These are phyloP conservation scores for Trichophaea hybrida DNA, from an alignment of 2,329 filamentous ascomycete species.

Conservation along the genomic window DNA sequence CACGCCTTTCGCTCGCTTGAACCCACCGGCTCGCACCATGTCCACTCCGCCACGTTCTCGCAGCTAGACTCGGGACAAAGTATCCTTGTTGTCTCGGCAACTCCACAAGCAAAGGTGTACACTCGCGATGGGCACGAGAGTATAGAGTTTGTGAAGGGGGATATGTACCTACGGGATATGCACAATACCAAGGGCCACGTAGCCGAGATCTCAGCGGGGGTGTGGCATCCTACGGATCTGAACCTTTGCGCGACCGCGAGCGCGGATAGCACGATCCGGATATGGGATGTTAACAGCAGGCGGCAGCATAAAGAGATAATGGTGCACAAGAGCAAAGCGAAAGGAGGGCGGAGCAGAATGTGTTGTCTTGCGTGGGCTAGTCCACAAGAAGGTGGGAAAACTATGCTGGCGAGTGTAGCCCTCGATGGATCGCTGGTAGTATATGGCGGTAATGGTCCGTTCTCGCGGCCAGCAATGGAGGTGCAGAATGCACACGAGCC, in stretches of 20 bases:
- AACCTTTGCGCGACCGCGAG: conserved; percentile 81
- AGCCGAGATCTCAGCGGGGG: conserved; percentile 74
- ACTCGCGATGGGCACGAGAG: conserved; percentile 75
- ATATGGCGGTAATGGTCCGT: conserved; percentile 83
- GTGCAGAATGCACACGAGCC: conserved; percentile 67
- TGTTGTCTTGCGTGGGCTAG: conserved; percentile 80
- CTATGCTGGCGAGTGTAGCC: conserved; percentile 65
- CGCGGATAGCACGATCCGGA: conserved; percentile 85
- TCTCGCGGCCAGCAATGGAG: conserved; percentile 65
- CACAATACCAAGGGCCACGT: conserved; percentile 95
- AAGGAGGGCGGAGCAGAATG: conserved; percentile 84
- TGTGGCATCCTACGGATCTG: conserved; percentile 77
- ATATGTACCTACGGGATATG: conserved; percentile 97
- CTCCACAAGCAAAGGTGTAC: conserved; percentile 79
- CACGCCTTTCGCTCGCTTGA: conserved; percentile 88
- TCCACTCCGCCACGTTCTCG: conserved; percentile 71
- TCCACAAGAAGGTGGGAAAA: conserved; percentile 52
- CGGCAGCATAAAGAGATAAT: conserved; percentile 84
- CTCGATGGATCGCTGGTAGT: conserved; percentile 82
- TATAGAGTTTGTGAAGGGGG: conserved; percentile 86
- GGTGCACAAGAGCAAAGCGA: conserved; percentile 88
- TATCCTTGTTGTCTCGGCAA: conserved; percentile 72
- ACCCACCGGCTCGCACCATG: conserved; percentile 57
- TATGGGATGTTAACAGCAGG: conserved; percentile 92
- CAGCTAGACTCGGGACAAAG: conserved; percentile 22